These are phyloP conservation scores for Castanea mollissima DNA, from an alignment of 306 rosid species.

Conservation along the genomic window DNA sequence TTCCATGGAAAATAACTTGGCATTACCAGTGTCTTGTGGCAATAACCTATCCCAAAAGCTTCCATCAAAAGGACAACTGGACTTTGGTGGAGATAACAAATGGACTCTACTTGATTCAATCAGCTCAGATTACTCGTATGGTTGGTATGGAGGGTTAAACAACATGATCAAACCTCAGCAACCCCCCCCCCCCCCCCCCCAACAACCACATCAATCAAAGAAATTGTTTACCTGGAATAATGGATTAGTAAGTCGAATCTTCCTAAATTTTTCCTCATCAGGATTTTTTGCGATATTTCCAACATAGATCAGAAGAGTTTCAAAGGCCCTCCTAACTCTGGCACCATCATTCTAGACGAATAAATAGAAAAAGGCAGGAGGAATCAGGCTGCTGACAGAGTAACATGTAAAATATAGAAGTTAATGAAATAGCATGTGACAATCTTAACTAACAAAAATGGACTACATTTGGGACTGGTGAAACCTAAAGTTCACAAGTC, in stretches of 20 bases:
- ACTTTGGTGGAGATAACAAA: neutral
- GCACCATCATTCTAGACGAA: constrained; percentile 67
- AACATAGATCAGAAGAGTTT: constrained; percentile 69
- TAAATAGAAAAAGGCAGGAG: neutral
- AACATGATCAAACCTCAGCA: neutral
- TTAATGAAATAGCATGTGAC: neutral
- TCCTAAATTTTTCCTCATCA: constrained; percentile 76
- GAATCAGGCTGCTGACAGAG: neutral
- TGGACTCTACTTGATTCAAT: neutral
- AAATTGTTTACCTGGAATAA: constrained; percentile 59
- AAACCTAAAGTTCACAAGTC: neutral
- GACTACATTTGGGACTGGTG: neutral
- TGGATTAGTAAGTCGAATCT: constrained; percentile 69
- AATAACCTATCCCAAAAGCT: neutral
- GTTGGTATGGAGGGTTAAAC: neutral
- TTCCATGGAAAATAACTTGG: neutral
- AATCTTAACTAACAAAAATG: neutral
- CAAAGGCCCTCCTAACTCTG: constrained; percentile 67
- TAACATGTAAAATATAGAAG: neutral
- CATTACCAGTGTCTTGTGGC: neutral
- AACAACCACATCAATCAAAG: neutral
- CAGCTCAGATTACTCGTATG: neutral
- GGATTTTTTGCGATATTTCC: constrained; percentile 84
- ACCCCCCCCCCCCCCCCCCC: neutral
- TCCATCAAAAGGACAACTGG: neutral